Base-by-base conservation (phyloP, 2,329 filamentous ascomycete genomes). In the Alternaria brassicae region DNA sequence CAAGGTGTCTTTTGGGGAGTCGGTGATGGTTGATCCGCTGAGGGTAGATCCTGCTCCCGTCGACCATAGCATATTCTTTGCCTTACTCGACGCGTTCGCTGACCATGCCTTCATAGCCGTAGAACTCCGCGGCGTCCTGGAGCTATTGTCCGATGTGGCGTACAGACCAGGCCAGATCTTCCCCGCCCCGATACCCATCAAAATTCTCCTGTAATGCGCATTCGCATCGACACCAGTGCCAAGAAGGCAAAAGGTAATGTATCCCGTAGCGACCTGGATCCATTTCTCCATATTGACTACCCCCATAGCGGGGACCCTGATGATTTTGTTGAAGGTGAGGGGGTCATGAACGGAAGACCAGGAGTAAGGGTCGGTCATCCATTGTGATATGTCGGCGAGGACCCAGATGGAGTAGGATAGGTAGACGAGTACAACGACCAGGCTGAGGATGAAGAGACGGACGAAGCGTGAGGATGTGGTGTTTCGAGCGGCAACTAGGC, bases 241-340 rank as follows among this genome's bases (percentile, higher is more conserved):
- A 64, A 90, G 90, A 67, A 88, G 85, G n/a, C 84, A 52, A 69
- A 90, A 90, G 12, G 86, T 75, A 25, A 87, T 58, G 58, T 85
- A 81, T 0, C 84, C 85, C 3, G 82, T 78, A 0, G 70, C 80
- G 9, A 89, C 77, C 45, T 84, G 82, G 19, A 85, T 79, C 85
- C 86, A 91, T 28, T 84, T 82, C 68, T 89, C 85, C 59, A 84
- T 84, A 41, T 79, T 72, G 37, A 85, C 77, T 2, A 62, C 9
- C 34, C 84, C 81, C 39, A 76, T 36, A 21, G 81, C 77, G 2
- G 82, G 81, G 2, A 84, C 70, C 58, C 81, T 82, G 27, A 80
- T 61, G 60, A 88, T 83, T 1, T 68, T 70, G 44, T 79, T 71
- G 83, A 86, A 89, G 3, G 74, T 65, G 0, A 8, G 15, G 7